A percentile compares a stretch with the other conserved stretches of the same genome.
Evolutionary conservation across 805 yeast genomes (phyloP).

Genomic region (Zygotorulaspora sp.): DNA sequence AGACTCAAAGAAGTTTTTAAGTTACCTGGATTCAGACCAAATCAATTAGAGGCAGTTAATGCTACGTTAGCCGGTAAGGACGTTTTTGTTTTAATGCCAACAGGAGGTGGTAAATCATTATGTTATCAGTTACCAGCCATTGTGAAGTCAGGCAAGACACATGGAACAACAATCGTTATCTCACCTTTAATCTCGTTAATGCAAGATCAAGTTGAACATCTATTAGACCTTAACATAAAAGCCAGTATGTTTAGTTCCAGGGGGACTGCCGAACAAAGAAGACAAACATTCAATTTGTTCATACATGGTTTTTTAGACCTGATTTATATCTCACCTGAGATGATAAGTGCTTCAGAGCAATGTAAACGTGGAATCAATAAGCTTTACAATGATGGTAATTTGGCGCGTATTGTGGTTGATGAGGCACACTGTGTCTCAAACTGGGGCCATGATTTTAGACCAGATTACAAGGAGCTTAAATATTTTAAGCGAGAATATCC

Average conservation of each 20-base stretch:
- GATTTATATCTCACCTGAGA: constrained; percentile 90
- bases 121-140: constrained; percentile 95
- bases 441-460: constrained; percentile 99
- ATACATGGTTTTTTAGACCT: constrained; percentile 64
- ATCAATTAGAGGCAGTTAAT: constrained; percentile 83
- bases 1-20: constrained; percentile 59
- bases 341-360: constrained; percentile 71
- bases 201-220: constrained; percentile 94
- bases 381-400: constrained; percentile 48
- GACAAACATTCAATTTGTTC: constrained; percentile 56
- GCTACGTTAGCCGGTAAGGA: constrained; percentile 74
- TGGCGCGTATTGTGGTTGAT: constrained; percentile 89
- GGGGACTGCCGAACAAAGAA: constrained; percentile 58
- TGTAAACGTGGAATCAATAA: constrained; percentile 59
- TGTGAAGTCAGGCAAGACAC: constrained; percentile 64
- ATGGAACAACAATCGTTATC: constrained; percentile 84
- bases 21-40: constrained; percentile 63
- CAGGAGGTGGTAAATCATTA: constrained; percentile 96
- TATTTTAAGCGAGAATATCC: constrained; percentile 72
- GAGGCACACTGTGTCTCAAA: constrained; percentile 98
- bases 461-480: constrained; percentile 82
- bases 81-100: constrained; percentile 94
- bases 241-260: constrained; percentile 90
- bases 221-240: constrained; percentile 57
- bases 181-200: constrained; percentile 93